Base-by-base conservation (phyloP, 768 basidiomycete species). In the Leccinum fibrillosum region DNA sequence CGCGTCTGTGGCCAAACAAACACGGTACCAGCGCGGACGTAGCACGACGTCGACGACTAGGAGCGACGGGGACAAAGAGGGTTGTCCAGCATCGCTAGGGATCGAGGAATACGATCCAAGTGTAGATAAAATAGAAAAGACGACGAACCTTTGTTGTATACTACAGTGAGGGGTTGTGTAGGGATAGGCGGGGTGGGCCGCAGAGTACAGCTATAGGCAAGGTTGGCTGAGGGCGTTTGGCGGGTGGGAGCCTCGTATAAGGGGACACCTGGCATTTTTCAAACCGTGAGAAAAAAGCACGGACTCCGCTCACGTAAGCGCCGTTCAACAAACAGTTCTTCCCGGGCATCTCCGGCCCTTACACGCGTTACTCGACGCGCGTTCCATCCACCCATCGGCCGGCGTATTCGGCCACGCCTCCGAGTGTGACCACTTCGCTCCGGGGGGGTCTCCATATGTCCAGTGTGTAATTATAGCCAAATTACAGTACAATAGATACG, bases 1-100 rank as follows among this genome's bases (percentile, higher is more conserved):
- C 76, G 77, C 75, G 76, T 72, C 66, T 62, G 58, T 68, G 55
- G 63, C 70, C 74, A 75, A 75, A 76, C 65, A 76, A 75, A 73
- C 56, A 67, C 34, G 28, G 70, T 32, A 44, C 49, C 66, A 58
- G 62, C 52, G 56, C 61, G 30, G 56, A 53, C 28, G 37, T 65
- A 42, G 56, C 35, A 59, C 68, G 52, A 69, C 70, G 62, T 59
- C 74, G 70, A 68, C 67, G 66, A 66, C 50, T 25, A 47, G 19
- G 30, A 44, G 17, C 59, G 56, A 59, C 28, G 62, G 12, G 23
- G 49, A 50, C 7, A 54, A 62, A 61, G 57, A 56, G 37, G 32
- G 58, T 37, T 23, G 53, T 11, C 32, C 4, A 25, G 53, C 37
- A 72, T 67, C 67, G 60, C 28, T 23, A 35, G 57, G 35, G 57